These are phyloP conservation scores for Vaccinium myrtillus DNA, from an alignment of 148 eudicot species.

Conservation along the genomic window DNA sequence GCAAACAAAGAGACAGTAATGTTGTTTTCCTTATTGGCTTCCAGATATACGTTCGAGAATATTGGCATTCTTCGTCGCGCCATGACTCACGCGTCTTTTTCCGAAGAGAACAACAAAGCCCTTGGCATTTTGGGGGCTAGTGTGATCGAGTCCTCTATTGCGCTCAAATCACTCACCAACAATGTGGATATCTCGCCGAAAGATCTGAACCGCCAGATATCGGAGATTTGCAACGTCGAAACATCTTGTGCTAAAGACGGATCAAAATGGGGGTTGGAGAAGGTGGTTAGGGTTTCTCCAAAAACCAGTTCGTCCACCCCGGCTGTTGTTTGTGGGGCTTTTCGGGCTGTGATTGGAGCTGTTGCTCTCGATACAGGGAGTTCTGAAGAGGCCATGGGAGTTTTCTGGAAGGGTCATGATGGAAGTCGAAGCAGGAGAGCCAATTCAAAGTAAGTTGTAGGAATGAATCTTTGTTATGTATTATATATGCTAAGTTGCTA, in stretches of 20 bases:
- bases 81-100: conserved; percentile 82
- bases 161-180: conserved; percentile 34
- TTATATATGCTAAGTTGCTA: not conserved
- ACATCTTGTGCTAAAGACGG: conserved; percentile 69
- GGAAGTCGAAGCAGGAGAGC: conserved; percentile 21
- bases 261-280: conserved; percentile 53
- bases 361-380: conserved; percentile 51
- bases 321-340: conserved; percentile 73
- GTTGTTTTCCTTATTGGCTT: conserved; percentile 1
- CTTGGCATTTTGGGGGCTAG: conserved; percentile 64
- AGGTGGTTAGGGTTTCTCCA: conserved; percentile 59
- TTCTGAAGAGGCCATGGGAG: conserved; percentile 40
- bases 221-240: conserved; percentile 53
- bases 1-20: not conserved
- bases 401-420: conserved; percentile 47
- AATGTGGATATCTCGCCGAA: conserved; percentile 64
- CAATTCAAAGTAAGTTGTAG: conserved; percentile 15
- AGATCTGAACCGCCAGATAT: conserved; percentile 49
- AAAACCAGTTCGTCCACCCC: conserved; percentile 68
- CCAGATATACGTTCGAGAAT: conserved; percentile 55
- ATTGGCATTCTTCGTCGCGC: conserved; percentile 66
- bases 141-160: conserved; percentile 56
- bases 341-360: conserved; percentile 71
- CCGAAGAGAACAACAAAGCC: conserved; percentile 83
- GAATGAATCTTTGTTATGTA: not conserved